Base-by-base conservation (phyloP, 345 rosid species). In the Gossypium bickii region DNA sequence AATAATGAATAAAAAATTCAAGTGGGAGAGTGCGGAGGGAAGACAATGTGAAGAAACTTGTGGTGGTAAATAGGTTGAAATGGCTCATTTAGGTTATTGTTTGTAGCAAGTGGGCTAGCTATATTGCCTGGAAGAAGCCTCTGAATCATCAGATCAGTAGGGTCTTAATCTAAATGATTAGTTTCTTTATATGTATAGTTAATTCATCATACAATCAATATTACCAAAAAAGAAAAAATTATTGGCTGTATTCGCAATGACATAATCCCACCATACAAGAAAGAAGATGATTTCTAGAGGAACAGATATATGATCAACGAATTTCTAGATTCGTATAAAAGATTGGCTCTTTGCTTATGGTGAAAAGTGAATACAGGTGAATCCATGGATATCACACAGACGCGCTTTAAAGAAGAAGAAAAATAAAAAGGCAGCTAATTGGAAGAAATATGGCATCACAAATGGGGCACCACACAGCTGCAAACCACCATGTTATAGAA, bases 401-500 rank as follows among this genome's bases (percentile, higher is more conserved):
- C 9, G 10, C 1, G 7, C 12, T 45, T 9, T 8, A 45, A 45
- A 45, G 12, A 45, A 4, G 38, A 34, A 34, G 38, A 34, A 34
- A 34, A 34, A 22, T 4, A 22, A 58, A 20, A 9, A 22, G 20
- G 2, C 7, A 45, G 34, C 43, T 44, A 45, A 45, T 20, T 45
- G 15, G 12, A 15, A 65, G 17, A 43, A 20, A 76, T 16, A 52
- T 51, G 38, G 60, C 52, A 2, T 13, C 41, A 29, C 3, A 11
- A 17, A 16, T 41, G 57, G 55, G 71, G 38, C 59, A 57, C 48
- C 69, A 18, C 29, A 29, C 41, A 66, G 18, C 49, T n/a, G 9
- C 15, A 34, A 45, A 45, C 80, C 79, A 72, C 77, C 67, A 29
- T 29, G 22, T 24, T 13, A 11, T 1, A 59, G 72, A 72, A 74